Evolutionary conservation across 257 asterid species (phyloP), one percentile per base, ranked within the genome.

Genomic region (Thymus quinquecostatus): DNA sequence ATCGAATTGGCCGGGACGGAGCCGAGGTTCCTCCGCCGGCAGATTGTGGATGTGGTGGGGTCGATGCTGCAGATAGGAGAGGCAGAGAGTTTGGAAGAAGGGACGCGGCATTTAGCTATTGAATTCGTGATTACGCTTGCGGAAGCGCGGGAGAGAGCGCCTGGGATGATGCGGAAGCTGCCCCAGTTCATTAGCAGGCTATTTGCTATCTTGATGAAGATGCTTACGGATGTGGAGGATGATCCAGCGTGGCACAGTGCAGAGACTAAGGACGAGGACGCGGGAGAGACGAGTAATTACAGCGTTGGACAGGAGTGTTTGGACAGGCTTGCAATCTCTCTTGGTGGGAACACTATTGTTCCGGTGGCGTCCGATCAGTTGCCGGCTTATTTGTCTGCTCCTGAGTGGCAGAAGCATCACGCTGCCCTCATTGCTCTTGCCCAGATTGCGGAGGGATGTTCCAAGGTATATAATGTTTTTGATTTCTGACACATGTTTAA

Each of bases 121-220:
- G 99, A 92, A 71, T 95, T 95, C 50, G 98, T 95, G 12, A 87
- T 95, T 58, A 95, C 99, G 5, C 69, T 95, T 65, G 96, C 99
- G 0, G 99, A 95, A 77, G 98, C 98, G 0, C 85, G 99, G 74
- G 99, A 95, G 70, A 82, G 98, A 74, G 97, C 99, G 4, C 99
- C 99, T 0, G 99, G 99, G 80, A 92, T 95, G 99, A 88, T 95
- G 99, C 90, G 99, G 81, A 95, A 95, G 83, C 59, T 95, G 87
- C 98, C 99, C 0, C 99, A 92, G 74, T 92, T 92, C 68, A 87
- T 95, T 65, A 88, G 86, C 77, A 78, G 95, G 79, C 73, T 95
- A 29, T 95, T 95, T 73, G 83, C 96, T 0, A 92, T 81, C 68
- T 73, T 95, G 75, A 88, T 95, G 99, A 86, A 75, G 74, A 86